Conservation (phyloP, 2,329 filamentous ascomycete species). For the Gyromitra esculenta region DNA sequence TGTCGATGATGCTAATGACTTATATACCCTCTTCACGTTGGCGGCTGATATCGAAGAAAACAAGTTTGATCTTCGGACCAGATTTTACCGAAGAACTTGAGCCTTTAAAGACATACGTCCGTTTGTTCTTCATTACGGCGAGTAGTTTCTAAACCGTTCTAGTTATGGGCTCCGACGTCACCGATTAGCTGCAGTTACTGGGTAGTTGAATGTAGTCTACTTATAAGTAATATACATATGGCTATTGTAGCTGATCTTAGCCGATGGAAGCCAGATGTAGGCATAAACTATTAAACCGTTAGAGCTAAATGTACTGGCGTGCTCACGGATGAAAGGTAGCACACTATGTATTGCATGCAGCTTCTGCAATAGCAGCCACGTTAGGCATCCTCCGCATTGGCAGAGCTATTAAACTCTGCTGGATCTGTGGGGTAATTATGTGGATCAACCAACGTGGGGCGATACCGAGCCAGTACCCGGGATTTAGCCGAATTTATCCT, state of each 20-base stretch:
- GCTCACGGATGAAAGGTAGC: neutral
- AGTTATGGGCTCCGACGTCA: constrained; percentile 4
- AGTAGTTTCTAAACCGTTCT: constrained; percentile 15
- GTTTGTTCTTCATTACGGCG: constrained; percentile 15
- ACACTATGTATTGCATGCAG: neutral
- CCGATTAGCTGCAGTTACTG: constrained; percentile 15
- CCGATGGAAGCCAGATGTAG: neutral
- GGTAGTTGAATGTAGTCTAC: constrained; percentile 3
- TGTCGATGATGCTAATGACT: neutral
- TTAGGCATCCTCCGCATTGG: neutral
- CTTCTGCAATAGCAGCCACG: constrained; percentile 1
- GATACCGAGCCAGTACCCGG: constrained; percentile 19
- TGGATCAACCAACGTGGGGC: constrained; percentile 29
- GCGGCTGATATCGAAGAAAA: neutral
- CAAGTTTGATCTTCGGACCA: constrained; percentile 19
- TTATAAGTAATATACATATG: neutral
- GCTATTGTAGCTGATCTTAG: constrained; percentile 4
- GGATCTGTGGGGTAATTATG: constrained; percentile 24
- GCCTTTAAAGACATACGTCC: constrained; percentile 34
- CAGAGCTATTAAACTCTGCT: neutral
- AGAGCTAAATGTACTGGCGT: neutral
- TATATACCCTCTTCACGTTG: constrained; percentile 5
- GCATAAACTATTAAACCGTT: neutral
- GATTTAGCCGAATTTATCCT: constrained; percentile 38
- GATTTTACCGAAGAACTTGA: constrained; percentile 23